Evolutionary conservation across 176 grass and related monocot species (phyloP).

Genomic region (Aegilops longissima): DNA sequence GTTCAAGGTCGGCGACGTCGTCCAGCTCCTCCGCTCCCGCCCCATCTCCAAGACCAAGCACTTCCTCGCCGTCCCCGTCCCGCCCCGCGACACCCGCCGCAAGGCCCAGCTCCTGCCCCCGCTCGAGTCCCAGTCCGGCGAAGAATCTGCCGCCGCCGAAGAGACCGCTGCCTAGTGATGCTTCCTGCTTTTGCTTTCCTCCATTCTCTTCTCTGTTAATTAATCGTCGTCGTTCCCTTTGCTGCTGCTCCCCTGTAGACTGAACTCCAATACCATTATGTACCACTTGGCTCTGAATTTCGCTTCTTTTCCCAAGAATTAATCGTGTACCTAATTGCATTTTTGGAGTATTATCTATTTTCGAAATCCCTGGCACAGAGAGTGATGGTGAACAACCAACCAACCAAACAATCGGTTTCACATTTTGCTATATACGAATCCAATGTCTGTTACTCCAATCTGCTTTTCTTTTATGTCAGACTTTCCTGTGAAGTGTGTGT

Average conservation of each 20-base stretch:
- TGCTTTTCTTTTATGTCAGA: no score
- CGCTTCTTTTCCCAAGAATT: no score
- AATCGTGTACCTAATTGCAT: no score
- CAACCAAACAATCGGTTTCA: no score
- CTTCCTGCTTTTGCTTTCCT: background rate
- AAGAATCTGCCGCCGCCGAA: background rate
- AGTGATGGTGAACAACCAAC: no score
- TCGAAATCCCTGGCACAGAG: no score
- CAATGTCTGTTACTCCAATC: no score
- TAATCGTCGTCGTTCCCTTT: background rate
- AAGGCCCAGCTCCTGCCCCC: constrained; percentile 49
- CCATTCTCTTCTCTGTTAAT: background rate
- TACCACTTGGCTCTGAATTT: background rate
- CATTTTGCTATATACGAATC: no score
- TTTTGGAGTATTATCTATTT: no score
- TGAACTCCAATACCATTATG: no score
- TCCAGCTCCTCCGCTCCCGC: constrained; percentile 76
- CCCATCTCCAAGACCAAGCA: constrained; percentile 99
- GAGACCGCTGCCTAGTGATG: background rate
- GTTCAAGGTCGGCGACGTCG: constrained; percentile 89
- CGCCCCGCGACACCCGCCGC: constrained; percentile 52
- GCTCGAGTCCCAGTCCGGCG: constrained; percentile 29
- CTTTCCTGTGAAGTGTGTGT: no score
- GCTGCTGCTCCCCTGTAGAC: background rate
- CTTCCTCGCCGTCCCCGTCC: constrained; percentile 66